Evolutionary conservation across 1,284 basidiomycete species (phyloP), one percentile per base, ranked within the genome.

Genomic region (Vanrija sp.): DNA sequence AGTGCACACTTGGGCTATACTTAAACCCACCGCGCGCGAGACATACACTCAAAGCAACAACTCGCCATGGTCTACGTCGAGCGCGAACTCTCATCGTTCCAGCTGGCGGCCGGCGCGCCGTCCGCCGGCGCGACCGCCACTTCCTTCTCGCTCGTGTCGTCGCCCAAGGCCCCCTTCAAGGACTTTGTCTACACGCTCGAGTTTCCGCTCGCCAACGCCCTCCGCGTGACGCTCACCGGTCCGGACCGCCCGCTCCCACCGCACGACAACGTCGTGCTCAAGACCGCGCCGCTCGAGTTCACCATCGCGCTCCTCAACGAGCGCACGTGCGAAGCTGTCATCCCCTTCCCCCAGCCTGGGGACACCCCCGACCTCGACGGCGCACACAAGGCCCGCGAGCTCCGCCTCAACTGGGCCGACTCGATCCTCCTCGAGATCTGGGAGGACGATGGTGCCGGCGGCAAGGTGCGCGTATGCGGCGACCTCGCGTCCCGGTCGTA

Each of bases 401-500:
- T 64, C 27, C 54, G 65, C 25, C 53, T 67, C 9, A 56, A 57
- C 24, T 66, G 63, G 62, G 47, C 53, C n/a, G 66, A 71, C 53
- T 59, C 66, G 14, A 66, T 70, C 55, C 64, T 68, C 14, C 58
- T 71, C 9, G 54, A 60, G 9, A 57, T 71, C n/a, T 69, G 66
- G 52, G 65, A 71, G 49, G 65, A 70, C 45, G 53, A 56, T 31
- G 57, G 58, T 3, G 38, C 51, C n/a, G 61, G 57, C 47, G 50
- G 57, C 19, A 60, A 58, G 41, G 57, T 64, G 38, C 49, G 65
- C 57, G 27, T 77, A 1, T 50, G 72, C 45, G 69, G 65, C 25
- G 75, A 76, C 55, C 66, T 75, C 6, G 68, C 69, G 1, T 60
- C 62, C 45, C 64, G 75, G 43, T 75, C 73, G 8, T 77, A 75